A percentile compares a stretch with the other conserved stretches of the same genome.
Evolutionary conservation across 73 alveolate genomes (phyloP).

Genomic region (Paramecium caudatum): DNA sequence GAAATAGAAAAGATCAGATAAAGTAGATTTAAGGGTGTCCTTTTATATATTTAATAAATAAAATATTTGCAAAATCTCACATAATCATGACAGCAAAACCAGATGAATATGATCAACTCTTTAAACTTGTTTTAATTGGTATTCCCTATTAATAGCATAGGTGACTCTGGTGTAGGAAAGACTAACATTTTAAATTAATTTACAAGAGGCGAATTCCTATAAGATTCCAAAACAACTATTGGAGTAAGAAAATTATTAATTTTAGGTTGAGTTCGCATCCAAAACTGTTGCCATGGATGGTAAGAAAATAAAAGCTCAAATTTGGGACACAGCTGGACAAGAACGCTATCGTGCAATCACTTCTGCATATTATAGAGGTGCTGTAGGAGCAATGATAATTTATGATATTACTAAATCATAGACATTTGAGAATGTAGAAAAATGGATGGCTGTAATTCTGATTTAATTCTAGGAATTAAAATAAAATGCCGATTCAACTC

Average conservation of each 20-base stretch:
- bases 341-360: conserved; percentile 84
- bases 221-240: conserved; percentile 63
- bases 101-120: conserved; percentile 75
- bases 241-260: conserved; percentile 45
- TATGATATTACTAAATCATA: conserved; percentile 77
- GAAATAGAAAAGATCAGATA: too few species aligned
- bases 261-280: conserved; percentile 63
- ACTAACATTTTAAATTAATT: conserved; percentile 49
- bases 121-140: conserved; percentile 78
- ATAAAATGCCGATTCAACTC: conserved; percentile 78
- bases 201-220: conserved; percentile 24
- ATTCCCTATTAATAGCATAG: not conserved
- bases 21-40: too few species aligned
- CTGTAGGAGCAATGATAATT: conserved; percentile 78
- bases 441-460: too few species aligned
- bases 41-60: too few species aligned
- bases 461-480: conserved; percentile 84
- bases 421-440: conserved; percentile 64
- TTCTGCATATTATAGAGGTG: conserved; percentile 79
- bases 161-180: conserved; percentile 81
- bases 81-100: conserved; percentile 10
- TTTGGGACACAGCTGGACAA: conserved; percentile 97
- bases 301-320: conserved; percentile 81
- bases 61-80: too few species aligned
- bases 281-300: conserved; percentile 29